Percentiles rank a stretch among this genome's conserved stretches.
Conservation (phyloP, 805 yeast species). For the Kodamaea kakaduensis region DNA sequence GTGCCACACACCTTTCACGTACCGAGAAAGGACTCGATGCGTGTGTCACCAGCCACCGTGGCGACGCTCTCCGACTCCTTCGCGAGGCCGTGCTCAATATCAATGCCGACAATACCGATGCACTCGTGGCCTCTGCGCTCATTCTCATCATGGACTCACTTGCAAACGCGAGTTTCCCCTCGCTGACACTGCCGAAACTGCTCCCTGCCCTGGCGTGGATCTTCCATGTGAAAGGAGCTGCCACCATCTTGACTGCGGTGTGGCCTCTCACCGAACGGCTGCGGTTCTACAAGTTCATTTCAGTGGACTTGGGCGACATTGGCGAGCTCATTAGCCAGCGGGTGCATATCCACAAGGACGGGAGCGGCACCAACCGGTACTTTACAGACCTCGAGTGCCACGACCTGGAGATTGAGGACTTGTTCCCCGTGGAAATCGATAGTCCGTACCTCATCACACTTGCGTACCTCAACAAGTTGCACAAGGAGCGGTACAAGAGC, state of each 20-base stretch:
- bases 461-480: conserved; percentile 79
- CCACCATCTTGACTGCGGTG: conserved; percentile 92
- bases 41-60: conserved; percentile 79
- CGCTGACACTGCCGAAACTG: conserved; percentile 45
- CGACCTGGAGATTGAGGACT: conserved; percentile 77
- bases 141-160: conserved; percentile 88
- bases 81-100: conserved; percentile 85
- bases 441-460: conserved; percentile 87
- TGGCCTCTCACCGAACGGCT: conserved; percentile 68
- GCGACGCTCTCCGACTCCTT: conserved; percentile 76
- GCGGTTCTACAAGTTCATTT: conserved; percentile 44
- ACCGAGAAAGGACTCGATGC: conserved; percentile 73
- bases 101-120: conserved; percentile 83
- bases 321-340: conserved; percentile 61
- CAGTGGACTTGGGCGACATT: conserved; percentile 86
- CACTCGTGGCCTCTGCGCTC: conserved; percentile 87
- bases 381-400: conserved; percentile 70
- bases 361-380: conserved; percentile 25
- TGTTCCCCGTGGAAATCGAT: conserved; percentile 78
- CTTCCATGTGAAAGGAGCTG: conserved; percentile 95
- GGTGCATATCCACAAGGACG: conserved; percentile 24
- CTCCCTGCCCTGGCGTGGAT: conserved; percentile 95
- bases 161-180: conserved; percentile 78
- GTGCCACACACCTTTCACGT: conserved; percentile 86
- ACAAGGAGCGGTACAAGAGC: conserved; percentile 74